A percentile compares a stretch with the other conserved stretches of the same genome.
These are phyloP conservation scores for Ascochyta fabae DNA, from an alignment of 2,329 filamentous ascomycete species.

Conservation along the genomic window DNA sequence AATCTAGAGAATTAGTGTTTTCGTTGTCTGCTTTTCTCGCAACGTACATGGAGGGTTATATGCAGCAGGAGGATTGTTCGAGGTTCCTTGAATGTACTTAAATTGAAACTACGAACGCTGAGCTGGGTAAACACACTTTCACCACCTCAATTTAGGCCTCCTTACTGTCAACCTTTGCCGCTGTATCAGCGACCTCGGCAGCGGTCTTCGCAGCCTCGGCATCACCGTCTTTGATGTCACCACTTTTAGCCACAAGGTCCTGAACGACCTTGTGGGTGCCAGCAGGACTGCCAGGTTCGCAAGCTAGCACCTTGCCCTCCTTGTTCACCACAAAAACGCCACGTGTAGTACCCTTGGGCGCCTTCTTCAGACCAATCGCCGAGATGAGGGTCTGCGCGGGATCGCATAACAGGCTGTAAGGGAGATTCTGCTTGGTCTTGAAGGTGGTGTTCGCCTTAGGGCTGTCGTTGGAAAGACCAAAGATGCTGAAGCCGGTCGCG, in stretches of 20 bases:
- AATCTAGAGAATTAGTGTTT: no score
- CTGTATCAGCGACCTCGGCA: conserved; percentile 56
- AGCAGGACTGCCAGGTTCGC: conserved; percentile 76
- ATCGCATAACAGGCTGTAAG: conserved; percentile 89
- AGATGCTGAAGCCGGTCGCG: conserved; percentile 81
- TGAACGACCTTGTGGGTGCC: conserved; percentile 79
- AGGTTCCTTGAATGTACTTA: not conserved
- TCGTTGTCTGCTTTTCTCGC: not conserved
- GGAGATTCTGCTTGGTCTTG: conserved; percentile 87
- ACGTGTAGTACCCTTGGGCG: conserved; percentile 77
- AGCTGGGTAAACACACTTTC: not conserved
- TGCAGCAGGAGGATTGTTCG: not conserved
- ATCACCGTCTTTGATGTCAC: conserved; percentile 32
- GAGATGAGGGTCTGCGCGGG: conserved; percentile 73
- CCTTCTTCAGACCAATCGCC: conserved; percentile 90
- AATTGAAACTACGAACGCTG: not conserved
- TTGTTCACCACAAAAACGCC: conserved; percentile 90
- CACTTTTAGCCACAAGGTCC: conserved; percentile 60
- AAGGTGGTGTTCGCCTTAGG: conserved; percentile 93
- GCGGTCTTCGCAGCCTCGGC: conserved; percentile 48
- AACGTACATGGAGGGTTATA: not conserved
- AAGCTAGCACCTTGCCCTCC: conserved; percentile 77
- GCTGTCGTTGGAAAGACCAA: conserved; percentile 85
- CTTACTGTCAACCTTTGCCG: conserved; percentile 47
- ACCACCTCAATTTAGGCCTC: conserved; percentile 13